Conservation (phyloP, 495 filamentous ascomycete species). For the Xylona heveae region DNA sequence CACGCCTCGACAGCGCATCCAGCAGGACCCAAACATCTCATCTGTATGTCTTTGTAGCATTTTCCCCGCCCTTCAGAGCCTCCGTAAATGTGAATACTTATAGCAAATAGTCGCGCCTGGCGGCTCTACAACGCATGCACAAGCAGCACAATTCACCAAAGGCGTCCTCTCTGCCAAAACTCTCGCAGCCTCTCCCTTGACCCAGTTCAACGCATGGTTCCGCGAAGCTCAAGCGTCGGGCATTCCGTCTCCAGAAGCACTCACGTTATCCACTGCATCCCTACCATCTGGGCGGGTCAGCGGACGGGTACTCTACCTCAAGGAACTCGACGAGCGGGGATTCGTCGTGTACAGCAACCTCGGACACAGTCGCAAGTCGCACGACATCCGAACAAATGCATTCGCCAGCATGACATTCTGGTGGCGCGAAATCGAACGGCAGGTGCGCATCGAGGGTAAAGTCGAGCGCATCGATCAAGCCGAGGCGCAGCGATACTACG, state of each 20-base stretch:
- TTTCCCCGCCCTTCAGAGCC: too few species aligned
- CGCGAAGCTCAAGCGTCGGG: slow-evolving; percentile 32
- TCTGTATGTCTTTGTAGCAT: too few species aligned
- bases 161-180: slow-evolving; percentile 28
- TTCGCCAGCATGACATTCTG: slow-evolving; percentile 57
- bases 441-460: slow-evolving; percentile 65
- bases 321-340: slow-evolving; percentile 46
- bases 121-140: slow-evolving; percentile 14
- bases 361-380: slow-evolving; percentile 49
- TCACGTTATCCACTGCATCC: slow-evolving; percentile 62
- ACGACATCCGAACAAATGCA: slow-evolving; percentile 41
- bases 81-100: too few species aligned
- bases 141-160: slow-evolving; percentile 42
- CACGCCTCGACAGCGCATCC: too few species aligned
- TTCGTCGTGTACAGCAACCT: slow-evolving; percentile 93
- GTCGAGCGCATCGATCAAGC: slow-evolving; percentile 41
- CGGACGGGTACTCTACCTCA: slow-evolving; percentile 75
- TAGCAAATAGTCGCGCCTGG: slow-evolving; percentile 20
- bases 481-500: slow-evolving; percentile 77
- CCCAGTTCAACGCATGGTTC: slow-evolving; percentile 83
- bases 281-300: slow-evolving; percentile 71
- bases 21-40: too few species aligned
- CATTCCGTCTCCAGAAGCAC: slow-evolving; percentile 54
- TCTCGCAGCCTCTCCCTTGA: slow-evolving; percentile 36
- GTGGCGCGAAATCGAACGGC: slow-evolving; percentile 56